A percentile compares a stretch with the other conserved stretches of the same genome.
These are phyloP conservation scores for Theileria orientalis DNA, from an alignment of 169 alveolate species.

Conservation along the genomic window DNA sequence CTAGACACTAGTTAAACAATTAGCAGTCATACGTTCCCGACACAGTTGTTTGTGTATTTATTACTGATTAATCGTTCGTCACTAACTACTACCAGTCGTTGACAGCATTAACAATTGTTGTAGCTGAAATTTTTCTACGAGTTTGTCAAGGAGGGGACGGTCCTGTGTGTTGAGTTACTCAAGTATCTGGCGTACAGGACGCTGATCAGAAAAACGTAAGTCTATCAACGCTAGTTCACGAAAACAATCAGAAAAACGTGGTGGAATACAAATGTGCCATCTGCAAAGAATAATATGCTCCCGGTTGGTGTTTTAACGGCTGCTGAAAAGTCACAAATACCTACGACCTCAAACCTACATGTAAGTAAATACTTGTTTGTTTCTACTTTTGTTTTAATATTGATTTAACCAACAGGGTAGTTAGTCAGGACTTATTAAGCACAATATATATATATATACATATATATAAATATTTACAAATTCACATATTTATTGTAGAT, in stretches of 20 bases:
- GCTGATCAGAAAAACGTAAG: conserved; percentile 73
- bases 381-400: no score
- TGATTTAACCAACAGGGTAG: no score
- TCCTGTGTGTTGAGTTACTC: conserved; percentile 79
- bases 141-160: conserved; percentile 78
- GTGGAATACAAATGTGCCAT: conserved; percentile 69
- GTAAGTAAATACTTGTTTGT: conserved; percentile 13
- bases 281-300: conserved; percentile 67
- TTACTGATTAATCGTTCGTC: neutral
- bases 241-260: conserved; percentile 55
- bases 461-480: no score
- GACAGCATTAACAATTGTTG: neutral
- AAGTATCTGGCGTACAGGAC: conserved; percentile 79
- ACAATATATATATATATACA: no score
- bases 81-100: neutral
- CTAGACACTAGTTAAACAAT: neutral
- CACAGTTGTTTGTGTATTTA: neutral
- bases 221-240: neutral
- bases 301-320: conserved; percentile 69
- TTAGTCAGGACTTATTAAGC: no score
- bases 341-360: conserved; percentile 62
- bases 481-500: no score
- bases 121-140: conserved; percentile 46
- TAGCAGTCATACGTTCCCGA: no score
- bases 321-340: conserved; percentile 59